phyloP scores from a whole-genome alignment of 305 asterid genomes.

The Solanum hybrid region DNA sequence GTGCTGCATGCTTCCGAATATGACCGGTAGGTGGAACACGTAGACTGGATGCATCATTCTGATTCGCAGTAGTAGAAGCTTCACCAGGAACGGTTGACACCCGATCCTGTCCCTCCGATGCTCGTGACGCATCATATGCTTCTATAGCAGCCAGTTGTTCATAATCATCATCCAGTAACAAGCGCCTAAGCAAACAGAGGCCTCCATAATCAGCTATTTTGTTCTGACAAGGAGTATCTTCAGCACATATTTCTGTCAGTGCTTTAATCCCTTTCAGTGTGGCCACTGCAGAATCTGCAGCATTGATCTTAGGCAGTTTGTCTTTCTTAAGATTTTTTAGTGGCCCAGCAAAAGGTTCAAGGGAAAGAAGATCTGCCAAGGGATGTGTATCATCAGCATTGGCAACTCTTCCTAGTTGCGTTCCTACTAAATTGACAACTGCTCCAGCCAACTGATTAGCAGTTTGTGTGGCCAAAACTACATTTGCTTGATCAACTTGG shows the following conservation, averaged over 20 bases:
- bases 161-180: constrained; percentile 84
- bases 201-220: constrained; percentile 67
- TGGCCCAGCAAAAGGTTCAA: constrained; percentile 71
- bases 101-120: constrained; percentile 52
- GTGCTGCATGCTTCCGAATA: constrained; percentile 88
- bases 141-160: constrained; percentile 96
- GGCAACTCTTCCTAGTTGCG: constrained; percentile 54
- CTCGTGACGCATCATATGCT: constrained; percentile 93
- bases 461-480: constrained; percentile 69
- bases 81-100: constrained; percentile 38
- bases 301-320: constrained; percentile 51
- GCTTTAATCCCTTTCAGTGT: constrained; percentile 90
- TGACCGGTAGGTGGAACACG: constrained; percentile 90
- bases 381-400: constrained; percentile 61
- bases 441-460: constrained; percentile 73
- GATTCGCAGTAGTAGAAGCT: constrained; percentile 29
- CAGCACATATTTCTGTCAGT: constrained; percentile 82
- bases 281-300: constrained; percentile 91
- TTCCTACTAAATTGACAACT: constrained; percentile 84
- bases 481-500: constrained; percentile 75
- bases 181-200: constrained; percentile 64
- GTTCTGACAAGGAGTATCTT: constrained; percentile 55
- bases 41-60: constrained; percentile 49
- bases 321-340: constrained; percentile 77
- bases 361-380: constrained; percentile 68